These are phyloP conservation scores for Emergomyces pasteurianus DNA, from an alignment of 2,329 filamentous ascomycete genomes.

Conservation along the genomic window DNA sequence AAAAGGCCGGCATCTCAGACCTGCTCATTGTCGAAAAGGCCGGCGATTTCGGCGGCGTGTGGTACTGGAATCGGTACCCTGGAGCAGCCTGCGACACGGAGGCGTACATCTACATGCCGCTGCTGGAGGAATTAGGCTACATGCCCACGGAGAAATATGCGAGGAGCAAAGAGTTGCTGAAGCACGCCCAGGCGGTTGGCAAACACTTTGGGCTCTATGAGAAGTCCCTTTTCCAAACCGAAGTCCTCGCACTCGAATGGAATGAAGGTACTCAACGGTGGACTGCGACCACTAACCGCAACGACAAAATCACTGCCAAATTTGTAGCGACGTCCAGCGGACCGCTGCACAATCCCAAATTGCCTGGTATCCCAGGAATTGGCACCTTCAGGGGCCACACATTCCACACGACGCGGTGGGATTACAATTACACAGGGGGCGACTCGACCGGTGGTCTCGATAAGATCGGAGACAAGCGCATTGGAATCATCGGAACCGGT, in stretches of 20 bases:
- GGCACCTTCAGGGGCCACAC: neutral
- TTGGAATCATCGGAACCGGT: neutral
- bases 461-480: neutral
- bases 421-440: neutral
- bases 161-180: neutral
- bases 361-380: neutral
- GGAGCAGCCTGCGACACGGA: neutral
- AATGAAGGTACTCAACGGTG: neutral
- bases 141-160: neutral
- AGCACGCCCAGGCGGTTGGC: neutral
- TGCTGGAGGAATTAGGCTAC: neutral
- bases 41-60: neutral
- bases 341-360: neutral
- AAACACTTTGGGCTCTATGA: neutral
- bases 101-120: neutral
- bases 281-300: neutral
- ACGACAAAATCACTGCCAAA: neutral
- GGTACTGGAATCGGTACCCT: neutral
- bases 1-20: neutral
- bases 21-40: neutral
- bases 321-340: neutral
- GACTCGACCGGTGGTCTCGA: neutral
- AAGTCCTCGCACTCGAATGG: neutral
- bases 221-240: neutral
- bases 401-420: neutral